phyloP scores from a whole-genome alignment of 805 yeast genomes.

The Cyberlindnera veronae region DNA sequence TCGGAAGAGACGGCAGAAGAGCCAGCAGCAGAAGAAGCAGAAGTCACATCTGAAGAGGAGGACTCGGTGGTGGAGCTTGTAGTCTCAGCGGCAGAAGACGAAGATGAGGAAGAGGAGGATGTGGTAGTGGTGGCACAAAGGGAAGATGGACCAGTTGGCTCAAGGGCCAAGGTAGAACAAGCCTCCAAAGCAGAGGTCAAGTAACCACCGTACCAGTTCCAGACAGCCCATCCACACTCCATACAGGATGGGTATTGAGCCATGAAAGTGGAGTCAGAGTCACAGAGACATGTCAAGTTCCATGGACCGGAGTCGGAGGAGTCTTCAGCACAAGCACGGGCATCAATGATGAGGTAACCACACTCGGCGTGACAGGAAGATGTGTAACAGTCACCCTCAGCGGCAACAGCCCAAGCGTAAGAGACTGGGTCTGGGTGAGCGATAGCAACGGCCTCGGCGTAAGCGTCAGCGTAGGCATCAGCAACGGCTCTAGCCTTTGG shows the following conservation, averaged over 20 bases:
- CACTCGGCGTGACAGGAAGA: conserved; percentile 17
- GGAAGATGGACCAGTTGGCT: conserved; percentile 11
- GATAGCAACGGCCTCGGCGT: conserved; percentile 6
- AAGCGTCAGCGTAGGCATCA: conserved; percentile 7
- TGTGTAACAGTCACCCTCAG: conserved; percentile 1
- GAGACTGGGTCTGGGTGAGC: conserved; percentile 5
- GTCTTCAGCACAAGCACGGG: conserved; percentile 1
- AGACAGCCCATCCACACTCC: conserved; percentile 35
- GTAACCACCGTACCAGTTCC: conserved; percentile 27
- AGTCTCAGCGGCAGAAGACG: background rate
- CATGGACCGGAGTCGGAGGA: conserved; percentile 3
- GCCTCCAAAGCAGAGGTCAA: conserved; percentile 9
- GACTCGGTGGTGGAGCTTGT: too few relatives aligned
- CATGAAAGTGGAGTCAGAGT: conserved; percentile 22
- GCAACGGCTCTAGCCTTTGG: conserved; percentile 7
- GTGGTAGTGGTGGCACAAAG: conserved; percentile 3
- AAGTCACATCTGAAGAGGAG: conserved; percentile 15
- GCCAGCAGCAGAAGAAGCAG: conserved; percentile 2
- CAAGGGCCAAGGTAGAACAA: conserved; percentile 6
- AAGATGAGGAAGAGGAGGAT: background rate
- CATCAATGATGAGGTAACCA: conserved; percentile 3
- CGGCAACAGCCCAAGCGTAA: conserved; percentile 2
- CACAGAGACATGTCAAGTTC: conserved; percentile 13
- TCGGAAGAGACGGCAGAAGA: conserved; percentile 1
- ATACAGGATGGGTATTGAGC: conserved; percentile 25